Base-by-base conservation (phyloP, 78 protist genomes). In the Chrysochromulina tobinii region DNA sequence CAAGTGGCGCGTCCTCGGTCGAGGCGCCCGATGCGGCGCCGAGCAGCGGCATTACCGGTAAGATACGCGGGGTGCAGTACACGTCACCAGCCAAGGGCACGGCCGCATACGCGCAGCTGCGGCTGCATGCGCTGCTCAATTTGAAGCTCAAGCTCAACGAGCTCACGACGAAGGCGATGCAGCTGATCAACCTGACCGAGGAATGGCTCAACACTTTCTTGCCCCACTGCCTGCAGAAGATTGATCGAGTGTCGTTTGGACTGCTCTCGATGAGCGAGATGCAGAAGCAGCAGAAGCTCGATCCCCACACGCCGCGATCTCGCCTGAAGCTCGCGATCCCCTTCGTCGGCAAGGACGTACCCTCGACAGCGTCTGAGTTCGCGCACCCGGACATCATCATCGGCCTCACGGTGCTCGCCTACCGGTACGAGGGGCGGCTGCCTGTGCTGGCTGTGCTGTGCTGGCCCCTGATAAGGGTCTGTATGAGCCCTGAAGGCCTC, bases 301-400 rank as follows among this genome's bases (percentile, higher is more conserved):
- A 87, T 5, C 92, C 94, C n/a, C 48, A n/a, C 72, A 72, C 85
- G 88, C 94, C 94, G 48, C 73, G 58, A 48, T 87, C 94, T 3
- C 87, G 94, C 50, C 50, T 58, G 67, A 64, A 67, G 68, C 92
- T 92, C 25, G 92, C 90, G 4, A 87, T 92, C 67, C 94, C 92
- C 4, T 90, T 93, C 73, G 87, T 91, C 18, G 92, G 94, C 66
- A 94, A 94, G 88, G 96, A 94, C 91, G 79, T 88, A 51, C 96
- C 96, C 20, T 11, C 67, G 20, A 81, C 17, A 38, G 53, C 92
- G 67, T 50, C 87, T 25, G 96, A 94, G 91, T 94, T 91, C 66
- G 94, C 94, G 51, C 96, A 94, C 81, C 94, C 94, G 18, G 96
- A 94, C 92, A 83, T 94, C 50, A 84, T 91, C 88, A 89, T 94